These are phyloP conservation scores for Maudiozyma bulderi DNA, from an alignment of 805 yeast species.

Conservation along the genomic window DNA sequence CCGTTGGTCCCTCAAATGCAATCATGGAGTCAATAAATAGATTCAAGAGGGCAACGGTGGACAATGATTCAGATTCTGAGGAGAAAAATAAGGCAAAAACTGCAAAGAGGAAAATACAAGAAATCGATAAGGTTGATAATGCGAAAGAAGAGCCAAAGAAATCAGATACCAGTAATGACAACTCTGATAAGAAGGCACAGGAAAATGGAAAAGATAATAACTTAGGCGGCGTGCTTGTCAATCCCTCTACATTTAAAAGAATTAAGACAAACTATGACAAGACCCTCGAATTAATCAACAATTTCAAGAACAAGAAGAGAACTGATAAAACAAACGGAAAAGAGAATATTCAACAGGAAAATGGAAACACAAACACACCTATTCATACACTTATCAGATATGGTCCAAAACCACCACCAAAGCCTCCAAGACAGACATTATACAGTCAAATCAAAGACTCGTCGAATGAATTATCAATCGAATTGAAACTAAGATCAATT, in stretches of 20 bases:
- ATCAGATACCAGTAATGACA: no score
- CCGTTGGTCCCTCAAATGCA: no score
- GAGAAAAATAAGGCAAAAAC: no score
- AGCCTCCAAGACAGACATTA: neutral
- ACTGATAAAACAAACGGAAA: neutral
- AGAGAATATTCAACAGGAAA: neutral
- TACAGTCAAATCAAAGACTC: neutral
- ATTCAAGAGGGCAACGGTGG: no score
- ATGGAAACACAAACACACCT: neutral
- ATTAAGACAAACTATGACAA: neutral
- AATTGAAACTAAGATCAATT: neutral
- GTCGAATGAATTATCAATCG: neutral
- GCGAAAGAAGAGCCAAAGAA: no score
- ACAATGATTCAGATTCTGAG: no score
- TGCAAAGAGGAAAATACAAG: no score
- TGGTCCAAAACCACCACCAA: neutral
- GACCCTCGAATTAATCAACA: neutral
- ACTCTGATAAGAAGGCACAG: no score
- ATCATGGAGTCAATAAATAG: no score
- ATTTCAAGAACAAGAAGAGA: neutral
- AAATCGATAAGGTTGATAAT: no score
- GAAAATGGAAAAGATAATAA: neutral
- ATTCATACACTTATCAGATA: neutral
- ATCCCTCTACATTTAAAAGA: neutral
- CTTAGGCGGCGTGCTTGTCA: neutral